Base-by-base conservation (phyloP, 2,329 filamentous ascomycete species). In the Zasmidium cellare region DNA sequence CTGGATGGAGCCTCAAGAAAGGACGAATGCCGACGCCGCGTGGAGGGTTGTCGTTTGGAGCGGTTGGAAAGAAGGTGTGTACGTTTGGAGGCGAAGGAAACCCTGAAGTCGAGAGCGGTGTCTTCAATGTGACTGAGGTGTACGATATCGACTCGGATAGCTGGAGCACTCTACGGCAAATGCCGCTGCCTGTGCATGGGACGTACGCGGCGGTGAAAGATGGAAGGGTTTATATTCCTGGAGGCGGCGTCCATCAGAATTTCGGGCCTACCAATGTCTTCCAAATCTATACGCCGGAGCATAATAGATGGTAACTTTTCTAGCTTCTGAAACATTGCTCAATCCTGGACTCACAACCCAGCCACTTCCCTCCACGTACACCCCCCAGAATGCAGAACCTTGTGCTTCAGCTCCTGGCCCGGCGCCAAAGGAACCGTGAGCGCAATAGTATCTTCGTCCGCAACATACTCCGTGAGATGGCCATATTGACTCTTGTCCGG, bases 401-500 rank as follows among this genome's bases (percentile, higher is more conserved):
- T 57, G 45, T 60, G 58, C 35, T 60, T 57, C 44, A 60, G 28
- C 47, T 46, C 23, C 47, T 28, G n/a, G 2, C 47, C 58, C 16
- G 49, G 28, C 3, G 31, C 51, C 5, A 60, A 41, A 7, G 58
- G 58, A 2, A 60, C 44, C 23, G 52, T 19, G n/a, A 60, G 9
- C 38, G 51, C 55, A 20, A 60, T 45, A 1, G 58, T 60, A 25
- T 41, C 55, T 24, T 51, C 58, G 12, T 60, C 45, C 2, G 45
- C 28, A 14, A 51, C 48, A 41, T 60, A 57, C n/a, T 60, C 28
- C 5, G 58, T 57, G 9, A n/a, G 18, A 53, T 60, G 58, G n/a
- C 58, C 58, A 22, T 48, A 57, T 38, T 23, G 28, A 46, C 57
- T 59, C 28, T 50, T 55, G 16, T 49, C 53, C 11, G 53, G 46